A percentile compares a stretch with the other conserved stretches of the same genome.
phyloP scores from a whole-genome alignment of 2,329 filamentous ascomycete genomes.

The Didymella pomorum region DNA sequence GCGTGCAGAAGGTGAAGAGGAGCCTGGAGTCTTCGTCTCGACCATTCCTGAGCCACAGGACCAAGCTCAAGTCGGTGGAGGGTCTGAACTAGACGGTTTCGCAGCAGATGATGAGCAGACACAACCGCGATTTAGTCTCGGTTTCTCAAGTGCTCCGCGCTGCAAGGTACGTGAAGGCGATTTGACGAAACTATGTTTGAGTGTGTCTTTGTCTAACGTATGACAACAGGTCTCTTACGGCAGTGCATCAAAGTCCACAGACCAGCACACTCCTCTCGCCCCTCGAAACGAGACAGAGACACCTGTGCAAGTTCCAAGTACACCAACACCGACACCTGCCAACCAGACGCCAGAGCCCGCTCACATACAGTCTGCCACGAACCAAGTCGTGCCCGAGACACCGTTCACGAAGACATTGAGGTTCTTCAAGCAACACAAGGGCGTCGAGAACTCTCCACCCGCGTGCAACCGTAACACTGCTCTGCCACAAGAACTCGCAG shows the following conservation, averaged over 20 bases:
- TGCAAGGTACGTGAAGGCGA: slow-evolving; percentile 1
- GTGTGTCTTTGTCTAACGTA: neutral
- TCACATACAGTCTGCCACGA: slow-evolving; percentile 19
- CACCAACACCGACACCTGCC: neutral
- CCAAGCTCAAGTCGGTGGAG: neutral
- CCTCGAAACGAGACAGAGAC: neutral
- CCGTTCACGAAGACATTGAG: slow-evolving; percentile 30
- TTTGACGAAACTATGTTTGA: neutral
- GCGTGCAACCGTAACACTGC: slow-evolving; percentile 33
- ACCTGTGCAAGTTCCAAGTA: neutral
- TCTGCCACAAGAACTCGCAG: slow-evolving; percentile 30
- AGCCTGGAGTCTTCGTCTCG: neutral
- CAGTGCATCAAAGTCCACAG: neutral
- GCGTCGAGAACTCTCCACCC: slow-evolving; percentile 22
- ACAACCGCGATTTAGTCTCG: neutral
- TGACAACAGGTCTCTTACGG: neutral
- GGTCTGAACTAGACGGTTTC: neutral
- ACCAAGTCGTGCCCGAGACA: slow-evolving; percentile 19
- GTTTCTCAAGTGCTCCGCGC: neutral
- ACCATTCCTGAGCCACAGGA: neutral
- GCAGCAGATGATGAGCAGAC: slow-evolving; percentile 6
- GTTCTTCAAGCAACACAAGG: slow-evolving; percentile 30
- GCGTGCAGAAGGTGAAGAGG: neutral
- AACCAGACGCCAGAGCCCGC: slow-evolving; percentile 4
- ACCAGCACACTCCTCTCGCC: neutral